Percentiles rank a stretch among this genome's conserved stretches.
Conservation (phyloP, 495 filamentous ascomycete species). For the Jackrogersella multiformis region DNA sequence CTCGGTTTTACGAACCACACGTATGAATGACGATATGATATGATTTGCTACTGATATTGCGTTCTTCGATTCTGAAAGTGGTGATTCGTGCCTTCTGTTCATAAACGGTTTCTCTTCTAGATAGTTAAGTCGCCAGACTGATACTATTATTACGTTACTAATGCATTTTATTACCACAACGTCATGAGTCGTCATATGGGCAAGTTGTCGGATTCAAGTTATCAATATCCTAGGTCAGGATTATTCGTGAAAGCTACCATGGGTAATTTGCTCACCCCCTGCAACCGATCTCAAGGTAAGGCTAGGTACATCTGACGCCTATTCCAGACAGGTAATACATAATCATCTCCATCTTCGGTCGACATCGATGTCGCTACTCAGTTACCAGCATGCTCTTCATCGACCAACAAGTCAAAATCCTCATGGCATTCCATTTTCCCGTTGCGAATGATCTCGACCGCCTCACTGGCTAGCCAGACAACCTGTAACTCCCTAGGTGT, state of each 20-base stretch:
- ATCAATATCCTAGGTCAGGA: not conserved
- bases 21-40: conserved; percentile 48
- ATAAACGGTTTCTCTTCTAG: not conserved
- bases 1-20: conserved; percentile 43
- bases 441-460: not conserved
- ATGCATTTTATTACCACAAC: not conserved
- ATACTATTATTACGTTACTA: not conserved
- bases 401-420: too few relatives aligned
- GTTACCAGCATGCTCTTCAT: not conserved
- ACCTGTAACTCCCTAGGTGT: too few relatives aligned
- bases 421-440: too few relatives aligned
- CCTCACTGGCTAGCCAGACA: not conserved
- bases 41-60: conserved; percentile 30
- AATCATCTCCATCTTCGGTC: not conserved
- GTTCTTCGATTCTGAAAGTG: not conserved
- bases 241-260: not conserved
- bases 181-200: not conserved
- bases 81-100: not conserved
- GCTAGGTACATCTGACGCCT: not conserved
- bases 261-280: too few relatives aligned
- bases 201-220: not conserved
- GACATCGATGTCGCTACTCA: not conserved
- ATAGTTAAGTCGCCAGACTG: too few relatives aligned
- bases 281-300: not conserved
- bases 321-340: not conserved